Evolutionary conservation across 208 protist species (phyloP), one percentile per base, ranked within the genome.

Genomic region (Strigomonas oncopelti): DNA sequence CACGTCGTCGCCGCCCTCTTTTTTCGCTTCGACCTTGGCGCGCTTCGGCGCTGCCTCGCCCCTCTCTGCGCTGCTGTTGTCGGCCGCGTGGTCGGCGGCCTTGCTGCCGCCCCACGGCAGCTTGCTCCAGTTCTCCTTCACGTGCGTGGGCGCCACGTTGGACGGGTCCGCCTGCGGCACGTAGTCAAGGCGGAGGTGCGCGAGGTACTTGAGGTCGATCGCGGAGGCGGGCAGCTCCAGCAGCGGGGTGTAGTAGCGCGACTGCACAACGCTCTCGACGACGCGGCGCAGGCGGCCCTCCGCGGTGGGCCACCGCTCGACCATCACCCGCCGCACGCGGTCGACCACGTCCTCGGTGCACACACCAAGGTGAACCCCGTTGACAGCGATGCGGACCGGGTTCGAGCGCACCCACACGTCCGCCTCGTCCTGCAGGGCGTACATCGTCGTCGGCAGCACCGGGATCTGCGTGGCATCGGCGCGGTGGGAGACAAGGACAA

Each of bases 321-420:
- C 72, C 87, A 92, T 92, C 20, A 61, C 59, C 1, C 85, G 72
- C 4, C 80, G 85, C 87, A 96, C 91, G 5, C 75, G 69, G 7
- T 76, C 76, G 1, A 93, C 72, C 3, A 90, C 83, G 70, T 96
- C 87, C 18, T 91, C 86, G 62, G 87, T 92, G 71, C 82, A 92
- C 25, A 96, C 82, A n/a, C 87, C 75, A 56, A 96, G 63, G 68
- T 92, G 87, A 54, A 96, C 72, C n/a, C 87, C 87, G 65, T 90
- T 86, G 42, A 93, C 66, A 5, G 79, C 63, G 22, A 96, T 59
- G 25, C 87, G 85, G 59, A 85, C 93, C 7, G 90, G 90, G 59
- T 96, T 96, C 5, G 88, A 93, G 20, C 85, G 79, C n/a, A 92
- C 64, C 27, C 79, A 69, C 9, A 96, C 73, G 60, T 84, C 78